Conservation (phyloP, 495 filamentous ascomycete genomes). For the Hypoxylon intermedium region DNA sequence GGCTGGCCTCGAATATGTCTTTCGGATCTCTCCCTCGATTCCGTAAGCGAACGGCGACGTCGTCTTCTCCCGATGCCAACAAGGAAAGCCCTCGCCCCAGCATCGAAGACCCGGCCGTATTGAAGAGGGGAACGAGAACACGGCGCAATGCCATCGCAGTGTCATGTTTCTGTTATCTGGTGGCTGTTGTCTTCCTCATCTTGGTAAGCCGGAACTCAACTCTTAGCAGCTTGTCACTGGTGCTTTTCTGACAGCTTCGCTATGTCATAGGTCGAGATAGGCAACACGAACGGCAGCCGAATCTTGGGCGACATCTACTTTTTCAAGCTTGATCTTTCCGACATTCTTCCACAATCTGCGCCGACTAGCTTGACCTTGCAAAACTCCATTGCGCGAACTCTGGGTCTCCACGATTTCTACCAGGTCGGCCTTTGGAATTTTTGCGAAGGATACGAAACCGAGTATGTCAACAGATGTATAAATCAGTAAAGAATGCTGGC, state of each 20-base stretch:
- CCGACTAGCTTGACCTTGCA: constrained; percentile 75
- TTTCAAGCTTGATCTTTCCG: constrained; percentile 79
- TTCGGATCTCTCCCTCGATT: constrained; percentile 27
- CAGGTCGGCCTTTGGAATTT: constrained; percentile 89
- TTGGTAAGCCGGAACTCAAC: constrained; percentile 60
- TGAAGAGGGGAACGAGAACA: constrained; percentile 63
- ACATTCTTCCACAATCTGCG: constrained; percentile 78
- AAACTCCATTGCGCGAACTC: constrained; percentile 85
- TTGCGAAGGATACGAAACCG: constrained; percentile 79
- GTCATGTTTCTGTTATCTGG: constrained; percentile 72
- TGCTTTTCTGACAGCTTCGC: constrained; percentile 17
- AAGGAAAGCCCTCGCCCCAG: constrained; percentile 21
- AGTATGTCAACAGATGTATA: constrained; percentile 41
- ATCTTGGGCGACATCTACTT: constrained; percentile 78
- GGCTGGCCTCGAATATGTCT: constrained; percentile 23
- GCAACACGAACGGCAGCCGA: constrained; percentile 65
- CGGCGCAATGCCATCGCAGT: constrained; percentile 62
- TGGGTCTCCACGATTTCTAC: constrained; percentile 94
- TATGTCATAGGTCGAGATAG: constrained; percentile 67
- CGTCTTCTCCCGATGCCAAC: constrained; percentile 26
- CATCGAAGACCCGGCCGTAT: constrained; percentile 17
- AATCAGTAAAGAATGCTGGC: background rate
- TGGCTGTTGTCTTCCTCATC: constrained; percentile 77
- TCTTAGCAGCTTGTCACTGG: background rate
- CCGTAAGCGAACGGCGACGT: constrained; percentile 23